Base-by-base conservation (phyloP, 2,329 filamentous ascomycete genomes). In the Alternaria ventricosa region DNA sequence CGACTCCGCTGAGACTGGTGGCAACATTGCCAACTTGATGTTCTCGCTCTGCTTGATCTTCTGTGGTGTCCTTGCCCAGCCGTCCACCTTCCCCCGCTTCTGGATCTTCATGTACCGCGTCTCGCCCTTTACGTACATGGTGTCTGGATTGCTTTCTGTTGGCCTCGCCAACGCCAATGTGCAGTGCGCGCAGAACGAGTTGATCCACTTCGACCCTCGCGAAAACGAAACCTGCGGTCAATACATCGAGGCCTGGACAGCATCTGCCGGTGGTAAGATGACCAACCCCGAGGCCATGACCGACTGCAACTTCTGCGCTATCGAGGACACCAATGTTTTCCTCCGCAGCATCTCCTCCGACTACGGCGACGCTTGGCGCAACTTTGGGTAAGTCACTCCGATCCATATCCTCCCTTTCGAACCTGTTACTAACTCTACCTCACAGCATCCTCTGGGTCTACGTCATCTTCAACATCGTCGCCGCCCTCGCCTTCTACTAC, bases 81-180 rank as follows among this genome's bases (percentile, higher is more conserved):
- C 90, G 0, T 79, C 81, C 3, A 78, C 81, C 3, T 85, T 95
- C 33, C 91, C 92, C 0, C 82, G 87, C 6, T 94, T 94, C 85
- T 95, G 92, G 91, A 89, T 90, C 71, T 93, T 93, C 84, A 92
- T 94, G 89, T 95, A 95, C 80, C 88, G 91, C 50, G 82, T 94
- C 53, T 93, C 90, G 0, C 93, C 94, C 0, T 92, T 97, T 71
- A 94, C 91, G 0, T 97, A 97, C 77, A 82, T 96, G 15, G 88
- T 95, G 25, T 86, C 87, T 10, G 92, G 89, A 22, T 89, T 97
- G 82, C 79, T 95, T 0, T 86, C 90, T 0, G 87, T 87, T 0
- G 92, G 88, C 4, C 82, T 97, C 6, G 91, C 91, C 44, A 89
- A 91, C 71, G 88, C 87, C 0, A 53, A 80, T 0, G 88, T 95